Percentiles rank a stretch among this genome's conserved stretches.
phyloP scores from a whole-genome alignment of 768 basidiomycete species.

The Hebeloma cylindrosporum region DNA sequence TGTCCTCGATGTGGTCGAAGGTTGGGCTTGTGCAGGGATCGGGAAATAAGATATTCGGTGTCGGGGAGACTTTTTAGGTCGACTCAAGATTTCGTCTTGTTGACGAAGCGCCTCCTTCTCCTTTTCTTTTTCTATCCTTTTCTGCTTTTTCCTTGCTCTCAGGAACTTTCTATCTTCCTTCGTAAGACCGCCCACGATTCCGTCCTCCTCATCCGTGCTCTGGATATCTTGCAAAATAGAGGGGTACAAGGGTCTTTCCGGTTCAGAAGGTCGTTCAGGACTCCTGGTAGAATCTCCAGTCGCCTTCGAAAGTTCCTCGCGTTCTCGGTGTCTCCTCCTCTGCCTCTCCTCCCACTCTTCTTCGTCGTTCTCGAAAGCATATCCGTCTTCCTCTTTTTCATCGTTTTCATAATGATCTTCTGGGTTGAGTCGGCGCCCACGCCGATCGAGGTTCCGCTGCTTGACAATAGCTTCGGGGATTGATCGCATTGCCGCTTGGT shows the following conservation, averaged over 20 bases:
- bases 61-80: constrained; percentile 23
- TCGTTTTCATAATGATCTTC: constrained; percentile 32
- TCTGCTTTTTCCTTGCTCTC: constrained; percentile 20
- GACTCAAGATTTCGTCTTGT: constrained; percentile 11
- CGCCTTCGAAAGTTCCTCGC: constrained; percentile 2
- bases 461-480: constrained; percentile 73
- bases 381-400: constrained; percentile 28
- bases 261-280: constrained; percentile 1
- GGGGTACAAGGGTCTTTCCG: constrained; percentile 29
- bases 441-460: constrained; percentile 32
- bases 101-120: constrained; percentile 17
- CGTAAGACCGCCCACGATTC: constrained; percentile 28
- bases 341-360: constrained; percentile 21
- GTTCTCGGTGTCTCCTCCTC: constrained; percentile 4
- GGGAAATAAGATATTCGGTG: background rate
- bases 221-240: constrained; percentile 37
- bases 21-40: background rate
- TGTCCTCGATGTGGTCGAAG: constrained; percentile 2
- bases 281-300: constrained; percentile 2
- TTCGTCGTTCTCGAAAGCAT: constrained; percentile 11
- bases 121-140: constrained; percentile 16
- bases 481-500: constrained; percentile 48
- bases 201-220: constrained; percentile 43
- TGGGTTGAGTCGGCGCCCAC: constrained; percentile 24
- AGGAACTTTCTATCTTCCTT: constrained; percentile 33